phyloP scores from a whole-genome alignment of 2,329 filamentous ascomycete species.

The Periconia digitata region DNA sequence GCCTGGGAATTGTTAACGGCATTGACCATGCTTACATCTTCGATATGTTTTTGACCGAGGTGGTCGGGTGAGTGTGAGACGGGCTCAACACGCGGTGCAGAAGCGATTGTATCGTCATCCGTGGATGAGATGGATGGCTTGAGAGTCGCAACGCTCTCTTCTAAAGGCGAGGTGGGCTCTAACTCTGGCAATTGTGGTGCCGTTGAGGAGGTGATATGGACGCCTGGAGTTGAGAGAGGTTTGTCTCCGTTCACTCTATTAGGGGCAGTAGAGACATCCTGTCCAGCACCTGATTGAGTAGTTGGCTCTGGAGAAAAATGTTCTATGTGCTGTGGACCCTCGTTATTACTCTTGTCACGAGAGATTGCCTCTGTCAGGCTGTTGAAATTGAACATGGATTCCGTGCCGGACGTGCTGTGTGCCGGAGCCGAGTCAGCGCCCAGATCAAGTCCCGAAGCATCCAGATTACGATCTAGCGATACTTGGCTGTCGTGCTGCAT shows the following conservation, averaged over 20 bases:
- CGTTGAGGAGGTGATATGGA: conserved; percentile 11
- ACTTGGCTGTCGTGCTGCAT: conserved; percentile 26
- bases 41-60: conserved; percentile 38
- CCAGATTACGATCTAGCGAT: conserved; percentile 49
- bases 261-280: conserved; percentile 5
- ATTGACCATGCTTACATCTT: conserved; percentile 33
- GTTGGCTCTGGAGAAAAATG: conserved; percentile 21
- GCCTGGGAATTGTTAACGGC: conserved; percentile 25
- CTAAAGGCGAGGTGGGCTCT: conserved; percentile 16
- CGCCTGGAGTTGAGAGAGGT: conserved; percentile 14
- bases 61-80: conserved; percentile 19
- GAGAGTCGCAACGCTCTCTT: conserved; percentile 31
- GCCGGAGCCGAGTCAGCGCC: conserved; percentile 30
- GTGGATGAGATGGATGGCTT: conserved; percentile 19
- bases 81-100: conserved; percentile 24
- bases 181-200: conserved; percentile 6
- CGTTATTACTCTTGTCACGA: conserved; percentile 54
- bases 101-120: conserved; percentile 29
- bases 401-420: conserved; percentile 55
- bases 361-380: conserved; percentile 85
- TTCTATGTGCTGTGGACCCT: conserved; percentile 48
- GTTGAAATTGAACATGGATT: conserved; percentile 89
- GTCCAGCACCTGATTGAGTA: not conserved
- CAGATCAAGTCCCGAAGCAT: conserved; percentile 55
- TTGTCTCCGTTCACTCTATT: conserved; percentile 25